phyloP scores from a whole-genome alignment of 495 filamentous ascomycete species.

The Schizothecium vesticola region DNA sequence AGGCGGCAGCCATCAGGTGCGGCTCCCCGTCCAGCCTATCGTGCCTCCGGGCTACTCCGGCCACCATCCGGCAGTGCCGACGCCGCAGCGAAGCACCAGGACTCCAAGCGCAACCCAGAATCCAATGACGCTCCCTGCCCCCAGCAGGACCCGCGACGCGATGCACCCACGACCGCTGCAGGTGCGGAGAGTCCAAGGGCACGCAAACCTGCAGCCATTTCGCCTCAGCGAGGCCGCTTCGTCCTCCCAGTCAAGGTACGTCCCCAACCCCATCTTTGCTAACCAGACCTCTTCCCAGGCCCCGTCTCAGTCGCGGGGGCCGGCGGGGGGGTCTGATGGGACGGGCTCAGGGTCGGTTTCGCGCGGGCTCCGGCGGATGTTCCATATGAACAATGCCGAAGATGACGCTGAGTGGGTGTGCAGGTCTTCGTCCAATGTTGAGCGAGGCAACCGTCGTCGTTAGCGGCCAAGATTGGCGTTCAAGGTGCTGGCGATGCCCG shows the following conservation, averaged over 20 bases:
- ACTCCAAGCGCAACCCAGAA: too few species aligned
- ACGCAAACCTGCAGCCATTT: not conserved
- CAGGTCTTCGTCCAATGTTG: not conserved
- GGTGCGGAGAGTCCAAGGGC: not conserved
- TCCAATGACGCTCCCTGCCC: not conserved
- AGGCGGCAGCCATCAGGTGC: not conserved
- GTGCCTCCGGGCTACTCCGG: too few species aligned
- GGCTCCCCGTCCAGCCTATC: not conserved
- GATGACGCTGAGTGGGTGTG: not conserved
- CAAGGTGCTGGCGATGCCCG: not conserved
- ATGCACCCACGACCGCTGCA: not conserved
- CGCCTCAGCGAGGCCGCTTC: not conserved
- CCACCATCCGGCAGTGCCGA: too few species aligned
- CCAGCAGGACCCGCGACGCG: too few species aligned
- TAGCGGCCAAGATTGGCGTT: not conserved
- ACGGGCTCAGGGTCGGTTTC: not conserved
- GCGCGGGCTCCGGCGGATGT: not conserved
- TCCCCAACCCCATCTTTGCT: not conserved
- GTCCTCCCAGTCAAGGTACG: not conserved
- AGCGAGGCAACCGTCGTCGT: not conserved
- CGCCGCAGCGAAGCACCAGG: too few species aligned
- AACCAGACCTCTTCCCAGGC: not conserved
- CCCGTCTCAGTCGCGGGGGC: not conserved
- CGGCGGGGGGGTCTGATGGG: not conserved
- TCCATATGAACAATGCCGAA: not conserved